Percentiles rank a stretch among this genome's conserved stretches.
Evolutionary conservation across 495 filamentous ascomycete genomes (phyloP).

Genomic region (Talaromyces nanjingensis): DNA sequence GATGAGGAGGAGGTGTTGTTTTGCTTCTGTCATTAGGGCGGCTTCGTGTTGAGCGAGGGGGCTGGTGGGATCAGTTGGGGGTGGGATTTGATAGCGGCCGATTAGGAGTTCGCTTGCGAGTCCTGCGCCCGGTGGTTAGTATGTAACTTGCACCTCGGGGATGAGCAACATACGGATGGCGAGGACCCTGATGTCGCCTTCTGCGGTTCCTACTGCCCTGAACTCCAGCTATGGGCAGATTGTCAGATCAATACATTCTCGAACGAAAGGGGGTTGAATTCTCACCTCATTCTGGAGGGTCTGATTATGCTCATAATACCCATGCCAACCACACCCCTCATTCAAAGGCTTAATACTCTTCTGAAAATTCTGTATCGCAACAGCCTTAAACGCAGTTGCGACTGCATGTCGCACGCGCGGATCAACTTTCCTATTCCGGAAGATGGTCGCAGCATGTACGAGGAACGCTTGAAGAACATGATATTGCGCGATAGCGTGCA

Average conservation of each 20-base stretch:
- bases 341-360: conserved; percentile 13
- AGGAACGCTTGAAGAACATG: conserved; percentile 23
- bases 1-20: conserved; percentile 1
- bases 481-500: conserved; percentile 21
- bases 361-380: conserved; percentile 13
- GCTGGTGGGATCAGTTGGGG: conserved; percentile 14
- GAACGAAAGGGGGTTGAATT: conserved; percentile 9
- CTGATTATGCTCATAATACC: conserved; percentile 24
- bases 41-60: conserved; percentile 23
- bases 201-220: not conserved
- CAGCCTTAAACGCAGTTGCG: conserved; percentile 23
- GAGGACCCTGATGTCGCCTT: not conserved
- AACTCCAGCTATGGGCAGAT: not conserved
- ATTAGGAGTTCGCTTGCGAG: conserved; percentile 27
- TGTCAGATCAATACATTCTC: not conserved
- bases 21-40: conserved; percentile 18
- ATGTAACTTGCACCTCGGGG: not conserved
- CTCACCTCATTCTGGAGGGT: conserved; percentile 18
- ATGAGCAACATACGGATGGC: not conserved
- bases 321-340: conserved; percentile 28
- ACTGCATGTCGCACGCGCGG: conserved; percentile 13
- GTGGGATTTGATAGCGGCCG: conserved; percentile 25
- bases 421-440: conserved; percentile 2
- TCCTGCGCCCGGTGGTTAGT: conserved; percentile 14
- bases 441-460: conserved; percentile 4